Base-by-base conservation (phyloP, 495 filamentous ascomycete species). In the Hypoxylon lienhwacheense region DNA sequence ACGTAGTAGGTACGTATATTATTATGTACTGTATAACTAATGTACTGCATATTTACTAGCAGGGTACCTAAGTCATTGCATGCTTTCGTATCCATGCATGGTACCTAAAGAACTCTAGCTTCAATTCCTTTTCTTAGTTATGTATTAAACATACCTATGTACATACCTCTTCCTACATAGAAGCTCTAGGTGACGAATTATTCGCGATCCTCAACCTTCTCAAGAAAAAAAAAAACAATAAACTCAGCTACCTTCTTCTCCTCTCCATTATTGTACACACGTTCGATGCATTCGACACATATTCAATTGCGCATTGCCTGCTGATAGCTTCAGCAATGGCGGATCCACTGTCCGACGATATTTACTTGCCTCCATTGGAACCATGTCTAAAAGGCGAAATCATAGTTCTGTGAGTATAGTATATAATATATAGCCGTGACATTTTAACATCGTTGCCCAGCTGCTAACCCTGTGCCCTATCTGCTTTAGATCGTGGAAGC, bases 251-350 rank as follows among this genome's bases (percentile, higher is more conserved):
- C n/a, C 41, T 39, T 48, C 40, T 51, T 22, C 11, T 26, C 26
- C 20, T 4, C 44, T 51, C 43, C 47, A 39, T 42, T 44, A 41
- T 48, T 50, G 68, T 65, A 58, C 63, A 70, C 64, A 63, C 49
- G 54, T 66, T 47, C 59, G 25, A 59, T 66, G 65, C 49, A 56
- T 66, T 47, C 59, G 25, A 59, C 59, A 61, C 55, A 56, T 43
- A 58, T 40, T 41, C 48, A 57, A 45, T 53, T 65, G 55, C 54
- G 57, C 64, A 58, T 66, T 64, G 66, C 49, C 67, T 78, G 77
- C 77, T 81, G 74, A 76, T 73, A 74, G 77, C 72, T 69, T 70
- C 67, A 76, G 76, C 77, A 79, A 90, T 90, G 87, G 87, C 84
- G 74, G 81, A 67, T 57, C 42, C 68, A 63, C 53, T 70, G 40